Base-by-base conservation (phyloP, 768 basidiomycete species). In the Polyporus arcularius region DNA sequence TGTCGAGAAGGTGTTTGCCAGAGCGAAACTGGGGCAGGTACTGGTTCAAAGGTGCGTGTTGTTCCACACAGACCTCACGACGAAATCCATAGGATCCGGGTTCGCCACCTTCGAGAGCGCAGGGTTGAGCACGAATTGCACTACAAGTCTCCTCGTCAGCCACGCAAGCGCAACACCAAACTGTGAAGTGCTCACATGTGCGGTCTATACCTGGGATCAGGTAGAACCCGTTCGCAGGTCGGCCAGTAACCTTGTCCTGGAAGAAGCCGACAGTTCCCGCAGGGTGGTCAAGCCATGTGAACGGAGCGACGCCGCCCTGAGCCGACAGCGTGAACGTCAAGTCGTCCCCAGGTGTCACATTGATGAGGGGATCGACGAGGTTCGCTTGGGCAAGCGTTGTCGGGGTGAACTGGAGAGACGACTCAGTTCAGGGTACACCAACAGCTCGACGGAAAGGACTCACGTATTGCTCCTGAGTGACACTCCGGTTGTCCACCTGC, bases 211-310 rank as follows among this genome's bases (percentile, higher is more conserved):
- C 82, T 2, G 85, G 85, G 30, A 85, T 63, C 16, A 86, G 77
- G 68, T 80, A 83, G 68, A 83, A 85, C 2, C 81, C 84, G 56
- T 85, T 85, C 12, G 73, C 70, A 0, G 82, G 80, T 4, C 72
- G 26, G 0, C 74, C 75, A 0, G 78, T 83, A 7, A 60, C 53
- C 21, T 65, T 69, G 60, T 85, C 82, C 40, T 79, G 70, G 66
- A 86, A 86, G 45, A 79, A 72, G 9, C 84, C 85, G 1, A 85
- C 72, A 0, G 82, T 85, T 16, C 82, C 82, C 0, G 74, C 71
- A 0, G 84, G 84, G 68, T 85, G 84, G 55, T 85, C 85, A 1
- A 86, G 72, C 84, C 84, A 85, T 5, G 84, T 80, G 80, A 82
- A 85, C 0, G 79, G 73, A 0, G 80, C 83, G 4, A 85, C 84